These are phyloP conservation scores for Vitellaria paradoxa DNA, from an alignment of 179 eudicot species.

Conservation along the genomic window DNA sequence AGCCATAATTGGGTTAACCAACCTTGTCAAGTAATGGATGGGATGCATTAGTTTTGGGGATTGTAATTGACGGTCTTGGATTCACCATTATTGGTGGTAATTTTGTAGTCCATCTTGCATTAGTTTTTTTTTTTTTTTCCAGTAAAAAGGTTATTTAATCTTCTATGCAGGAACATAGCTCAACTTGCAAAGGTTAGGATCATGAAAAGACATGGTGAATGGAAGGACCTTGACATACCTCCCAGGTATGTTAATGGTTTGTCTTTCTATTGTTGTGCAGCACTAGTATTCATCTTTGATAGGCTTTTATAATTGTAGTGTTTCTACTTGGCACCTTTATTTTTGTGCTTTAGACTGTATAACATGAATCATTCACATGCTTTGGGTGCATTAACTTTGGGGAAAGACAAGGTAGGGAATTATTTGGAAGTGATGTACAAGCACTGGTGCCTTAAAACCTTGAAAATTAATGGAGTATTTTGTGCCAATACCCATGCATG, in stretches of 20 bases:
- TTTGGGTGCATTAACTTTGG: neutral
- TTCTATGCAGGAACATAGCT: slow-evolving; percentile 63
- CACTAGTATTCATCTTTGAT: neutral
- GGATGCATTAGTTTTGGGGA: neutral
- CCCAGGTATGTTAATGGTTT: slow-evolving; percentile 41
- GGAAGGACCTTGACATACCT: slow-evolving; percentile 77
- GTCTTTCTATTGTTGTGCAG: neutral
- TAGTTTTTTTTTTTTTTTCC: neutral
- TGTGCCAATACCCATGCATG: neutral
- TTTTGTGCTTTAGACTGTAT: neutral
- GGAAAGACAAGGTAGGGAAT: neutral
- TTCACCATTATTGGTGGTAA: neutral
- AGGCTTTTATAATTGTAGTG: neutral
- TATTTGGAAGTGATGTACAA: neutral
- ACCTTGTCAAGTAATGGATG: neutral
- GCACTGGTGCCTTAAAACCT: neutral
- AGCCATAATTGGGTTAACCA: neutral
- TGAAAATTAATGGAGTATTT: neutral
- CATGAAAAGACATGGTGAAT: slow-evolving; percentile 62
- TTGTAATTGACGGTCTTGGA: neutral
- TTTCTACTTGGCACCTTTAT: slow-evolving; percentile 1
- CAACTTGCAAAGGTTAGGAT: slow-evolving; percentile 75
- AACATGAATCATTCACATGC: slow-evolving; percentile 2
- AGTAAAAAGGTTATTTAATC: neutral
- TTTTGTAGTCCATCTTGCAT: neutral